Evolutionary conservation across 495 filamentous ascomycete genomes (phyloP), one percentile per base, ranked within the genome.

Genomic region (Thermochaetoides thermophila): DNA sequence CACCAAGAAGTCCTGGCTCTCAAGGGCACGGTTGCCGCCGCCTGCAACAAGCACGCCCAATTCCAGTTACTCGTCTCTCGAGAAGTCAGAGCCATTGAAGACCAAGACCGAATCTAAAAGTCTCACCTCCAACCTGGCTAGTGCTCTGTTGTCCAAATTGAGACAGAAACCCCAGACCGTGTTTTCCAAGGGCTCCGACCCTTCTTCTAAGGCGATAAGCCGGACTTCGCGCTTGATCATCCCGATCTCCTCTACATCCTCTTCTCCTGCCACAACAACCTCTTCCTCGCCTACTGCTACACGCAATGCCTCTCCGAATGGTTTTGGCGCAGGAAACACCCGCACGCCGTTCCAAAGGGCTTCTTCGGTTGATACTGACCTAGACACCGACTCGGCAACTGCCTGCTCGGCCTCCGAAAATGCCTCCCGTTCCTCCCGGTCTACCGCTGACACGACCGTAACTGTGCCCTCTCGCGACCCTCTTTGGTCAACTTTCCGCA

Each of bases 401-500:
- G 66, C 69, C 2, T 56, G 63, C 6, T 16, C 69, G 68, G 15
- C 68, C 58, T 44, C 71, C 59, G 26, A 67, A 66, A 31, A 78
- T 74, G 9, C 64, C 61, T 27, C 79, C 74, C 36, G 72, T 63
- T 49, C 62, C 73, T 42, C 63, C 43, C 20, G 49, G 29, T 32
- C 54, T 46, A 40, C 46, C 14, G 39, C 43, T 35, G 45, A 45
- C 22, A 54, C 57, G 44, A 64, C 39, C 46, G 64, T 38, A 50
- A 63, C 38, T 50, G 66, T 38, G 49, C 63, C 36, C 39, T 66
- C 29, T 38, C 78, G 78, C 45, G 89, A 97, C 52, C 83, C 87
- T 37, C 64, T 96, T n/a, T 95, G 84, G 85, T 74, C 66, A 10
- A 66, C 76, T 18, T 97, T 94, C 43, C 75, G 79, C 18, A 67